phyloP scores from a whole-genome alignment of 345 rosid genomes.

The Citrus cavaleriei region DNA sequence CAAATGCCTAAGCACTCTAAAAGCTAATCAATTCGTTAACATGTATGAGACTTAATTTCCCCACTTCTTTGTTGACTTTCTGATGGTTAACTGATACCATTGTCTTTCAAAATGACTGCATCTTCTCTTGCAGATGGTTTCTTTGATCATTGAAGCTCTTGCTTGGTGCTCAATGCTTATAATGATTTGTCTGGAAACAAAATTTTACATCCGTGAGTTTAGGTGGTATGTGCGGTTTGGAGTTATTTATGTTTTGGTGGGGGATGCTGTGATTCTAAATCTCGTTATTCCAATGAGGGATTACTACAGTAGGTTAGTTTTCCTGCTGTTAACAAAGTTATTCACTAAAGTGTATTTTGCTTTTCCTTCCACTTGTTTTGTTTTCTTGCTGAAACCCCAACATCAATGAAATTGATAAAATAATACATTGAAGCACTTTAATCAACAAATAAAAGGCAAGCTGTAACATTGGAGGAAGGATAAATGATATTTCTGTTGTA shows the following conservation, averaged over 20 bases:
- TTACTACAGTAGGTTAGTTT: slow-evolving; percentile 47
- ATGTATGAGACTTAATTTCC: neutral
- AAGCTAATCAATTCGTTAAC: no score
- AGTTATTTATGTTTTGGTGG: slow-evolving; percentile 74
- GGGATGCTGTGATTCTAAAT: slow-evolving; percentile 79
- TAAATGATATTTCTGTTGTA: neutral
- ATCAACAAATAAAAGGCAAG: neutral
- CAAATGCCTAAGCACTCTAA: neutral
- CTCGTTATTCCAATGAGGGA: slow-evolving; percentile 54
- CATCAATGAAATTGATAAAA: neutral
- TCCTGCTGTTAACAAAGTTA: neutral
- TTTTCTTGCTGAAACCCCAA: neutral
- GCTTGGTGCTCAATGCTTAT: slow-evolving; percentile 84
- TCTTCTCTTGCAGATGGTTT: slow-evolving; percentile 47
- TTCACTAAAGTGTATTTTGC: neutral
- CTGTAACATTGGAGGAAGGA: neutral
- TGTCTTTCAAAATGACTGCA: slow-evolving; percentile 1
- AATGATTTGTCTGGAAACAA: slow-evolving; percentile 65
- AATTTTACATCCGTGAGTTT: slow-evolving; percentile 58
- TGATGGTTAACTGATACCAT: neutral
- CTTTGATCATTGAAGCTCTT: slow-evolving; percentile 59
- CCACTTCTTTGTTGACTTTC: neutral
- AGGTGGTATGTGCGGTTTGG: slow-evolving; percentile 91
- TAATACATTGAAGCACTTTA: neutral
- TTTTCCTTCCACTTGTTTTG: neutral